Percentiles rank a stretch among this genome's conserved stretches.
These are phyloP conservation scores for Saccharomyces hybrid DNA, from an alignment of 1,139 yeast species.

Conservation along the genomic window DNA sequence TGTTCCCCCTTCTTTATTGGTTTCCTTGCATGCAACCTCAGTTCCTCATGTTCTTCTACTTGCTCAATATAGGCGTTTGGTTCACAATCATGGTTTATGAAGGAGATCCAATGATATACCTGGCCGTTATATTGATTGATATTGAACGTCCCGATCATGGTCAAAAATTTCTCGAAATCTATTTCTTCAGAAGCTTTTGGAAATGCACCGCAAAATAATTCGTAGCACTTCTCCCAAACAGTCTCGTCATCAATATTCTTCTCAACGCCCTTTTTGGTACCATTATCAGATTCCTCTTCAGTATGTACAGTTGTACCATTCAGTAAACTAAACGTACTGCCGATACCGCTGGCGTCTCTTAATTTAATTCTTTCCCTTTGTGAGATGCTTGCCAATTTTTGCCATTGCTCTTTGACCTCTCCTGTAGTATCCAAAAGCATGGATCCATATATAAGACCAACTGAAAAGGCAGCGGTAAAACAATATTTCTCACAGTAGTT, in stretches of 20 bases:
- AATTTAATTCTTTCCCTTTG: conserved; percentile 61
- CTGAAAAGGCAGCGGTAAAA: conserved; percentile 64
- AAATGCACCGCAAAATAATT: conserved; percentile 44
- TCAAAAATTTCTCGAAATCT: conserved; percentile 48
- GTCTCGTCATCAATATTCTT: conserved; percentile 37
- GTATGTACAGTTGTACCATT: conserved; percentile 34
- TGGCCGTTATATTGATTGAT: conserved; percentile 65
- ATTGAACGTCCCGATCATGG: conserved; percentile 62
- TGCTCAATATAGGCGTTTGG: conserved; percentile 59
- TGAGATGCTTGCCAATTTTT: conserved; percentile 60
- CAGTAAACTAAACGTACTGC: conserved; percentile 49
- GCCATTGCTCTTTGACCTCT: conserved; percentile 38
- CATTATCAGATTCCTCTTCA: conserved; percentile 19
- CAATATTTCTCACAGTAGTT: conserved; percentile 55
- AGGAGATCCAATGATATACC: conserved; percentile 55
- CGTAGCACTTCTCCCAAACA: conserved; percentile 53
- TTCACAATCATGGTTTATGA: conserved; percentile 68
- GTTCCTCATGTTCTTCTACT: conserved; percentile 41
- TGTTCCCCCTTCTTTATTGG: conserved; percentile 61
- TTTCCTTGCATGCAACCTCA: conserved; percentile 52
- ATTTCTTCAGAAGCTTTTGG: conserved; percentile 33
- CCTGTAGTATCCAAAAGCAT: conserved; percentile 41
- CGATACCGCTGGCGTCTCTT: conserved; percentile 42
- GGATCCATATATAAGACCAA: conserved; percentile 50
- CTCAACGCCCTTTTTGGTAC: conserved; percentile 36